These are phyloP conservation scores for Angomonas ambiguus DNA, from an alignment of 208 protist genomes.

Conservation along the genomic window DNA sequence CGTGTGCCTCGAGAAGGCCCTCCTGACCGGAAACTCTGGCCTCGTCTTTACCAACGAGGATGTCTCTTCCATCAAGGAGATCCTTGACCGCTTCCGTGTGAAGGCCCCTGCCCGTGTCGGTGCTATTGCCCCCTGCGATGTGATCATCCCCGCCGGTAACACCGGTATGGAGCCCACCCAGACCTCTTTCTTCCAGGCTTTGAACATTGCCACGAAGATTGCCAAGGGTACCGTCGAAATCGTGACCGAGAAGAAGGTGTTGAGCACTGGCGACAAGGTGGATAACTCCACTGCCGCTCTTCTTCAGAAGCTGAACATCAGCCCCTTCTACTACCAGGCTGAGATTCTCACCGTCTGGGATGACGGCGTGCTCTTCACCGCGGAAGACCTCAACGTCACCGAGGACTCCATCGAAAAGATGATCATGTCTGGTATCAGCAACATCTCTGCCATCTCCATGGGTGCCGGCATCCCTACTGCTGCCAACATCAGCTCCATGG, in stretches of 20 bases:
- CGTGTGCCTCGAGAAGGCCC: slow-evolving; percentile 40
- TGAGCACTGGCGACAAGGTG: slow-evolving; percentile 95
- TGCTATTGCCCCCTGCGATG: slow-evolving; percentile 95
- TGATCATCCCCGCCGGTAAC: slow-evolving; percentile 93
- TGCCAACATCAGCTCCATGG: slow-evolving; percentile 93
- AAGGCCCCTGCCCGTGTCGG: slow-evolving; percentile 96
- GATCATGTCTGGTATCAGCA: slow-evolving; percentile 87
- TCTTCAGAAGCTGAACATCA: slow-evolving; percentile 98
- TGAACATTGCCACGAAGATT: slow-evolving; percentile 99
- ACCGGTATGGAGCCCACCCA: slow-evolving; percentile 98
- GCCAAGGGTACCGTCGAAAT: slow-evolving; percentile 99
- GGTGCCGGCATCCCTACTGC: slow-evolving; percentile 92
- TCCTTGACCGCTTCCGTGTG: slow-evolving; percentile 88
- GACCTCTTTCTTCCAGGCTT: slow-evolving; percentile 99
- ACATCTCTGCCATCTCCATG: slow-evolving; percentile 95
- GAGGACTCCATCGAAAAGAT: slow-evolving; percentile 88
- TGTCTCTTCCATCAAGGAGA: slow-evolving; percentile 76
- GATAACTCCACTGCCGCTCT: slow-evolving; percentile 96
- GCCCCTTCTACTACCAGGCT: slow-evolving; percentile 98
- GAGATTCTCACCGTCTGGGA: slow-evolving; percentile 94
- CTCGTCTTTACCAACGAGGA: slow-evolving; percentile 98
- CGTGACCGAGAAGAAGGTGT: slow-evolving; percentile 93
- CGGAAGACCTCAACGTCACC: slow-evolving; percentile 94
- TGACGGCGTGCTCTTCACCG: slow-evolving; percentile 91
- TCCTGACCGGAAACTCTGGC: slow-evolving; percentile 95